phyloP scores from a whole-genome alignment of 2,329 filamentous ascomycete genomes.

The Bipolaris cookei region DNA sequence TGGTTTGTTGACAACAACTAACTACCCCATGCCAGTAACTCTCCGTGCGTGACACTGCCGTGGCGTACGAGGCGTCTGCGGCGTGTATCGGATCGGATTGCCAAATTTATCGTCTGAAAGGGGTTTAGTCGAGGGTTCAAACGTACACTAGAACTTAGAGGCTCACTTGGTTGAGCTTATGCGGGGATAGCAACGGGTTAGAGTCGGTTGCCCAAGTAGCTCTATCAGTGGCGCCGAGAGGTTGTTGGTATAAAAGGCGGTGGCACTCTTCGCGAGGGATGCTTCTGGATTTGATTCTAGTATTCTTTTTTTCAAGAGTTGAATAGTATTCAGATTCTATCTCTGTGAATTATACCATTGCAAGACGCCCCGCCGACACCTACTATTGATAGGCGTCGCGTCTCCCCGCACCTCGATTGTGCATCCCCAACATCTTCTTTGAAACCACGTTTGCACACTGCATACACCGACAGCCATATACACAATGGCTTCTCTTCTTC shows the following conservation, averaged over 20 bases:
- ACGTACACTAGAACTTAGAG: constrained; percentile 9
- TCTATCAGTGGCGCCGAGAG: constrained; percentile 19
- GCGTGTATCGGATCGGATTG: constrained; percentile 21
- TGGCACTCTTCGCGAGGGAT: not conserved
- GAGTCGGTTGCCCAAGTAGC: constrained; percentile 14
- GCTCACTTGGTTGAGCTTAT: constrained; percentile 24
- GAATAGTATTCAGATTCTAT: not conserved
- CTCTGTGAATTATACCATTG: not conserved
- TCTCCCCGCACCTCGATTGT: constrained; percentile 1
- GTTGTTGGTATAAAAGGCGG: constrained; percentile 19
- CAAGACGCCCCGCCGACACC: not conserved
- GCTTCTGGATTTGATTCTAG: not conserved
- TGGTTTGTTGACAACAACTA: not conserved
- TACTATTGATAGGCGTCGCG: not conserved
- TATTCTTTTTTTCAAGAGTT: not conserved
- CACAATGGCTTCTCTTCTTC: constrained; percentile 44
- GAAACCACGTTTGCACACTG: not conserved
- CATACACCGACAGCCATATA: not conserved
- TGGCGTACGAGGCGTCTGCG: constrained; percentile 19
- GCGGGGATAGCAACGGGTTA: constrained; percentile 30
- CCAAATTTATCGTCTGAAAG: constrained; percentile 9
- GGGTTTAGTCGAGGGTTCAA: constrained; percentile 15
- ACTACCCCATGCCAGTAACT: not conserved
- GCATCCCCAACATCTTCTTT: not conserved
- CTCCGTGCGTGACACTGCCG: not conserved